These are phyloP conservation scores for Phoma sp. DNA, from an alignment of 2,329 filamentous ascomycete genomes.

Conservation along the genomic window DNA sequence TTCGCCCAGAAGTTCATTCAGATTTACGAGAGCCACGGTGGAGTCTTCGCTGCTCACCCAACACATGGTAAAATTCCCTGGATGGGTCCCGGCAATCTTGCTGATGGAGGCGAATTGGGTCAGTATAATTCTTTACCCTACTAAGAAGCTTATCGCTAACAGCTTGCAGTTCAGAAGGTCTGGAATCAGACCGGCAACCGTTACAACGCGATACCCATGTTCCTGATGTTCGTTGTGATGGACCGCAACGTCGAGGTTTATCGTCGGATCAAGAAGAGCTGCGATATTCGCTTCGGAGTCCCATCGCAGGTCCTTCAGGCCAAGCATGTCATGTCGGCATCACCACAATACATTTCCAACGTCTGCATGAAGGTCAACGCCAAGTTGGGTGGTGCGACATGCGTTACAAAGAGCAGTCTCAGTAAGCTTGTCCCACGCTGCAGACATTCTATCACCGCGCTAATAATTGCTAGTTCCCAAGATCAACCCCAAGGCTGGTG, in stretches of 20 bases:
- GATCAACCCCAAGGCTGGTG: slow-evolving; percentile 22
- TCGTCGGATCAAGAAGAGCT: slow-evolving; percentile 84
- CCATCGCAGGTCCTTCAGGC: slow-evolving; percentile 82
- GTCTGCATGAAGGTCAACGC: slow-evolving; percentile 97
- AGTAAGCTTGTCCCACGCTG: slow-evolving; percentile 1
- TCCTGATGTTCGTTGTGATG: slow-evolving; percentile 79
- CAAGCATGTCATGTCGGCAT: slow-evolving; percentile 70
- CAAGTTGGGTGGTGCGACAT: slow-evolving; percentile 87
- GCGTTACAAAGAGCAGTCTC: slow-evolving; percentile 51
- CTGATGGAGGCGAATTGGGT: slow-evolving; percentile 49
- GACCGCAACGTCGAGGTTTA: slow-evolving; percentile 76
- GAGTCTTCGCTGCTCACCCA: slow-evolving; percentile 51
- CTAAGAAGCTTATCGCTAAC: not conserved
- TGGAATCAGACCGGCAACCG: slow-evolving; percentile 63
- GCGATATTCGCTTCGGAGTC: slow-evolving; percentile 83
- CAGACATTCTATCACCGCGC: too few relatives aligned
- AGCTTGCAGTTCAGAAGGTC: slow-evolving; percentile 56
- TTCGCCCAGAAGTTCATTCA: slow-evolving; percentile 68
- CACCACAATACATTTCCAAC: slow-evolving; percentile 88
- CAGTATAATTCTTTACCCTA: slow-evolving; percentile 20
- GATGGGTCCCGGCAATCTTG: slow-evolving; percentile 39
- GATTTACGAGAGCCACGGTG: slow-evolving; percentile 67
- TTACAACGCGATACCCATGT: slow-evolving; percentile 67
- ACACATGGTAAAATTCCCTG: slow-evolving; percentile 38
- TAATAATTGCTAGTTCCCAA: slow-evolving; percentile 3